Conservation (phyloP, 208 protist genomes). For the Porcisia deanei region DNA sequence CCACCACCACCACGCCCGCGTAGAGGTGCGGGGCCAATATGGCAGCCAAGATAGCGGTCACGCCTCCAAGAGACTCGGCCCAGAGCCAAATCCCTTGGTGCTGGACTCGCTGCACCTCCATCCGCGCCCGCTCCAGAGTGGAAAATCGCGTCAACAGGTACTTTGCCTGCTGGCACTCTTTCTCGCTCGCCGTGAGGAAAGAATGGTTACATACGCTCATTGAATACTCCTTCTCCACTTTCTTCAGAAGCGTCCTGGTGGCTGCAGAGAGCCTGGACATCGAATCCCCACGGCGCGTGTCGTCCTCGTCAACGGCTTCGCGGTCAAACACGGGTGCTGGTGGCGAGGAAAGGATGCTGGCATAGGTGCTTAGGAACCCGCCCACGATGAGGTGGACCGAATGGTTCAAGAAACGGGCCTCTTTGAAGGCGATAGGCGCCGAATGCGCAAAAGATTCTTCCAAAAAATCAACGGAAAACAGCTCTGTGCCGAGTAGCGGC, state of each 20-base stretch:
- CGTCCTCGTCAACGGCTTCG: conserved; percentile 13
- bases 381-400: conserved; percentile 52
- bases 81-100: conserved; percentile 68
- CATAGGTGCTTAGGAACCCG: conserved; percentile 48
- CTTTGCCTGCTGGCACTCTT: conserved; percentile 32
- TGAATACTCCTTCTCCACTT: conserved; percentile 47
- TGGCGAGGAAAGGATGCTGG: conserved; percentile 24
- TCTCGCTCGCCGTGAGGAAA: conserved; percentile 7
- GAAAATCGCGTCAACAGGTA: conserved; percentile 45
- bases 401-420: conserved; percentile 72
- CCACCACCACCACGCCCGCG: conserved; percentile 68
- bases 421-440: conserved; percentile 56
- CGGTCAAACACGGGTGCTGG: conserved; percentile 11
- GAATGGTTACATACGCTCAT: conserved; percentile 33
- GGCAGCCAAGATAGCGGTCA: conserved; percentile 50
- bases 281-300: background rate
- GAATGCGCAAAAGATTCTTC: conserved; percentile 76
- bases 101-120: conserved; percentile 48
- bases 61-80: conserved; percentile 76
- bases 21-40: conserved; percentile 59
- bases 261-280: conserved; percentile 8
- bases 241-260: conserved; percentile 22
- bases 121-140: conserved; percentile 41
- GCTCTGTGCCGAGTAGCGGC: conserved; percentile 57
- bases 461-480: conserved; percentile 71